Conservation (phyloP, 805 yeast species). For the Ogataea nakhonphanomensis region DNA sequence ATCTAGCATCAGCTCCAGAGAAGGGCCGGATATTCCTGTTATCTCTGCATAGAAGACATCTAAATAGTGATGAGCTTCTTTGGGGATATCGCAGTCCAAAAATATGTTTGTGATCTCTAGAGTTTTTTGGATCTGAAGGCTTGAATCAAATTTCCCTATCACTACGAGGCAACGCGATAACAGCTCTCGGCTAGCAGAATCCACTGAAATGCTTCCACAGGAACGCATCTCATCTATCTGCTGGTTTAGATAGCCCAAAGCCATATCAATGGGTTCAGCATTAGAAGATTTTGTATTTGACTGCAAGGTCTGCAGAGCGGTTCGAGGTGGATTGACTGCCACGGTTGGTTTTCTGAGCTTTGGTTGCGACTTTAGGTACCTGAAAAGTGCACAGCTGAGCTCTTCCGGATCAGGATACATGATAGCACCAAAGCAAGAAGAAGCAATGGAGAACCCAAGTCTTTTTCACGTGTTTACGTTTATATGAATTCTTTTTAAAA, state of each 20-base stretch:
- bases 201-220: neutral
- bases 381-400: constrained; percentile 8
- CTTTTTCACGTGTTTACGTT: constrained; percentile 1
- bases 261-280: constrained; percentile 9
- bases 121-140: constrained; percentile 1
- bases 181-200: constrained; percentile 4
- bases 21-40: neutral
- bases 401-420: constrained; percentile 8
- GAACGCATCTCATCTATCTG: constrained; percentile 3
- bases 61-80: neutral
- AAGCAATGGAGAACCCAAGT: constrained; percentile 1
- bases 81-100: neutral
- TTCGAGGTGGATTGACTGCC: neutral
- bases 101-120: constrained; percentile 2
- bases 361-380: constrained; percentile 7
- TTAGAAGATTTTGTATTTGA: constrained; percentile 4
- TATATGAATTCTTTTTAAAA: neutral
- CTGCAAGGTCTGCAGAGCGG: constrained; percentile 9
- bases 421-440: neutral
- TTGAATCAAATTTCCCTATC: neutral
- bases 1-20: neutral
- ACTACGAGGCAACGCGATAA: constrained; percentile 13
- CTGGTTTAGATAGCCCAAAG: constrained; percentile 9
- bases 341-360: neutral
- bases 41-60: neutral